Evolutionary conservation across 345 rosid genomes (phyloP).

Genomic region (Ailanthus altissimus): DNA sequence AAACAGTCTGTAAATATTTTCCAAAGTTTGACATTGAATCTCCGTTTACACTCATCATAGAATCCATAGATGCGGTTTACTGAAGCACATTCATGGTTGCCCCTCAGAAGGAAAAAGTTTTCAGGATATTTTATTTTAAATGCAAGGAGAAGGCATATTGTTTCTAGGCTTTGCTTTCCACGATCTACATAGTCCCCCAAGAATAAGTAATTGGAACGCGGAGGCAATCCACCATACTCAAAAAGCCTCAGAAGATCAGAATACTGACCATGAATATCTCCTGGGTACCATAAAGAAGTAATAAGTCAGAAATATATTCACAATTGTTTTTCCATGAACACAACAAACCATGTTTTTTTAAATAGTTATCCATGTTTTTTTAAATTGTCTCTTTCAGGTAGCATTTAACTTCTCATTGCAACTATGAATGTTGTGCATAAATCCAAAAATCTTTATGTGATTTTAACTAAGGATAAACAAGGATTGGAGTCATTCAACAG

Average conservation of each 20-base stretch:
- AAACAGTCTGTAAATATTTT: conserved; percentile 74
- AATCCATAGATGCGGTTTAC: conserved; percentile 87
- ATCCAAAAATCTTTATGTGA: not conserved
- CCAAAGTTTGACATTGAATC: conserved; percentile 78
- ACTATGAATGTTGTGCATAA: not conserved
- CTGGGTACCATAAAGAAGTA: conserved; percentile 34
- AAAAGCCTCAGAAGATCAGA: conserved; percentile 87
- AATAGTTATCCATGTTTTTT: not conserved
- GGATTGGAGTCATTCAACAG: not conserved
- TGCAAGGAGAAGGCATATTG: conserved; percentile 86
- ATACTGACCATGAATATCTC: conserved; percentile 93
- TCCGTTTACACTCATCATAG: conserved; percentile 81
- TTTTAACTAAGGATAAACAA: not conserved
- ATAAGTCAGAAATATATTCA: not conserved
- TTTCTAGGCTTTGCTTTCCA: conserved; percentile 87
- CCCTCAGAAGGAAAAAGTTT: conserved; percentile 78
- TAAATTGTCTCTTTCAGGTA: not conserved
- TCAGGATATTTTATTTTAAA: conserved; percentile 81
- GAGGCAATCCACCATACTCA: conserved; percentile 82
- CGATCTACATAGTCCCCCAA: conserved; percentile 93
- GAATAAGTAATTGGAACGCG: conserved; percentile 78
- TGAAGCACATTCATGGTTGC: conserved; percentile 91
- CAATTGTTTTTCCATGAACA: not conserved
- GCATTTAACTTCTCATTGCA: not conserved
- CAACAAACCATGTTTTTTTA: not conserved